Percentiles rank a stretch among this genome's conserved stretches.
Conservation (phyloP, 768 basidiomycete species). For the Suillus weaverae region DNA sequence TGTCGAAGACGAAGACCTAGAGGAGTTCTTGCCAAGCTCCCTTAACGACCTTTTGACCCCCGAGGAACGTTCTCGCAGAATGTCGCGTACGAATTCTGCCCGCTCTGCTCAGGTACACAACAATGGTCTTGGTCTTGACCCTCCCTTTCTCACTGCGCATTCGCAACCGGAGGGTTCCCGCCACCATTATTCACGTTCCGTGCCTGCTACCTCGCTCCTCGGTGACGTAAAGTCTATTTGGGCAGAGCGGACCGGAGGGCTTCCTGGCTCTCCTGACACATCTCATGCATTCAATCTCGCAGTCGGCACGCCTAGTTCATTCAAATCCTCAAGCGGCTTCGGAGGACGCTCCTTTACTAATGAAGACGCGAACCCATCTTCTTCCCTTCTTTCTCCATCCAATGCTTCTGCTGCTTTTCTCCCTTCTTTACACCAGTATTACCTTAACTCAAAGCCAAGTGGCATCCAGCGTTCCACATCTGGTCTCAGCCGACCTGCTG, state of each 20-base stretch:
- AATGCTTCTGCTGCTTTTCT: slow-evolving; percentile 85
- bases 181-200: slow-evolving; percentile 81
- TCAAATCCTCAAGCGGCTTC: slow-evolving; percentile 45
- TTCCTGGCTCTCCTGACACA: slow-evolving; percentile 40
- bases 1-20: slow-evolving; percentile 74
- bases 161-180: slow-evolving; percentile 23
- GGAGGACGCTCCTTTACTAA: slow-evolving; percentile 21
- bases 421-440: slow-evolving; percentile 67
- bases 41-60: slow-evolving; percentile 89
- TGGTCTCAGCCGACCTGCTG: slow-evolving; percentile 10
- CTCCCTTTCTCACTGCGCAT: slow-evolving; percentile 13
- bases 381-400: slow-evolving; percentile 53
- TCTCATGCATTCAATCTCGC: slow-evolving; percentile 25
- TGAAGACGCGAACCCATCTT: slow-evolving; percentile 24
- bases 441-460: slow-evolving; percentile 49
- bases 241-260: slow-evolving; percentile 51
- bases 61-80: slow-evolving; percentile 78
- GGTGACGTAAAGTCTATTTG: slow-evolving; percentile 82
- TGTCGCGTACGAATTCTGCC: slow-evolving; percentile 69
- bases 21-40: slow-evolving; percentile 87
- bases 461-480: slow-evolving; percentile 29
- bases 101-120: slow-evolving; percentile 18
- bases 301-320: slow-evolving; percentile 52
- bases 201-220: slow-evolving; percentile 74
- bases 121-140: slow-evolving; percentile 22